These are phyloP conservation scores for Trichoderma sp. DNA, from an alignment of 2,329 filamentous ascomycete species.

Conservation along the genomic window DNA sequence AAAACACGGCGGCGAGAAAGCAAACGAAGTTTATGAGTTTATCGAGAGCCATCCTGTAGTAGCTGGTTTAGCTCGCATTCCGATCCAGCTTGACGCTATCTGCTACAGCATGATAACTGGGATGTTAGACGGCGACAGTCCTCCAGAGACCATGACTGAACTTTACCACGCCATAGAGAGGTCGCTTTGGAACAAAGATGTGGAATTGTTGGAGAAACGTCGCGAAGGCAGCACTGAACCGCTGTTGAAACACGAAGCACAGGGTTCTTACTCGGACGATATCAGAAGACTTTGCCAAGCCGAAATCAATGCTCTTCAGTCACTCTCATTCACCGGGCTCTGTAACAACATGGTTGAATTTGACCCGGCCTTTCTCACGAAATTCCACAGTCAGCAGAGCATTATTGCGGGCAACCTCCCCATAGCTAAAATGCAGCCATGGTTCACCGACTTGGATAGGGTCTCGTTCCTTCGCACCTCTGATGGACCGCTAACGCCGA, in stretches of 20 bases:
- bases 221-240: not conserved
- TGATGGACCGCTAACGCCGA: not conserved
- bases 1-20: not conserved
- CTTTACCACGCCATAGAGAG: conserved; percentile 1
- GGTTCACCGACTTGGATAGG: not conserved
- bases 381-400: not conserved
- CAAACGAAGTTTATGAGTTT: not conserved
- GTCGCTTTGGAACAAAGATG: not conserved
- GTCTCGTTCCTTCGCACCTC: not conserved
- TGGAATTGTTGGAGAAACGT: not conserved
- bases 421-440: not conserved
- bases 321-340: not conserved
- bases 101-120: conserved; percentile 3
- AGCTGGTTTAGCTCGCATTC: conserved; percentile 28
- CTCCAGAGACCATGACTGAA: not conserved
- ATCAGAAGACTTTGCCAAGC: not conserved
- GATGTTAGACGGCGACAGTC: not conserved
- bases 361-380: not conserved
- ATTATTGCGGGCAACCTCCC: not conserved
- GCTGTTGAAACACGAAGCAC: not conserved
- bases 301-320: not conserved
- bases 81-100: conserved; percentile 2
- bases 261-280: not conserved
- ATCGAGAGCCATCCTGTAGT: not conserved
- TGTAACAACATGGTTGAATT: not conserved